A percentile compares a stretch with the other conserved stretches of the same genome.
Conservation (phyloP, 495 filamentous ascomycete species). For the Penicillium roqueforti region DNA sequence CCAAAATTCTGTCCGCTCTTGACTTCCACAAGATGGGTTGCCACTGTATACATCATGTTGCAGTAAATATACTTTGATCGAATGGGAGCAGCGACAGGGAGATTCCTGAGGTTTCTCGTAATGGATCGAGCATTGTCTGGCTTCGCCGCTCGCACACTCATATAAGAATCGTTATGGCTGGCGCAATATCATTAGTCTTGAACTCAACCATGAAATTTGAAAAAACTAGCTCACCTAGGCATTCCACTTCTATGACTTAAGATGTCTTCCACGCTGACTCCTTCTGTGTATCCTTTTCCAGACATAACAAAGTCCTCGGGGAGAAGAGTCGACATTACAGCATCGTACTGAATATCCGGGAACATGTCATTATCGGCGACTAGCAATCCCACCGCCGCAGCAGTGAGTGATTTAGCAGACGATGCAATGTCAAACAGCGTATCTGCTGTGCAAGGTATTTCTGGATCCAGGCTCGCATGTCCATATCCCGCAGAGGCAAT, state of each 20-base stretch:
- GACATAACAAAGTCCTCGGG: constrained; percentile 31
- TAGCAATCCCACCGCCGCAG: constrained; percentile 27
- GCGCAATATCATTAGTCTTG: neutral
- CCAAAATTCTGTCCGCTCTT: constrained; percentile 37
- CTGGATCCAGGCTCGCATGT: too few relatives aligned
- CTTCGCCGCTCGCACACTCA: constrained; percentile 8
- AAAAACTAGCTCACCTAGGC: constrained; percentile 10
- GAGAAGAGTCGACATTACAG: constrained; percentile 22
- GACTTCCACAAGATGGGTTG: constrained; percentile 38
- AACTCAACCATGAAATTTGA: neutral
- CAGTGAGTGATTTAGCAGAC: constrained; percentile 27
- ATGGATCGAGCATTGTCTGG: constrained; percentile 21
- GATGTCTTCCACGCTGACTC: constrained; percentile 29
- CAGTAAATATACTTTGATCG: constrained; percentile 45
- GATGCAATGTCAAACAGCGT: constrained; percentile 25
- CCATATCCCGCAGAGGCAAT: too few relatives aligned
- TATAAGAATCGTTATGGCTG: constrained; percentile 19
- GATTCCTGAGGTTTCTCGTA: constrained; percentile 33
- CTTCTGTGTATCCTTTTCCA: constrained; percentile 18
- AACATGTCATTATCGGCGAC: constrained; percentile 24
- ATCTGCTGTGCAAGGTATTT: constrained; percentile 13
- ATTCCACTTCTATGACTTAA: constrained; percentile 27
- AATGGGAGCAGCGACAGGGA: constrained; percentile 34
- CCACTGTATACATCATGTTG: constrained; percentile 47
- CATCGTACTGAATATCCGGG: constrained; percentile 26